Evolutionary conservation across 306 rosid genomes (phyloP), one percentile per base, ranked within the genome.

Genomic region (Trifolium subterraneum): DNA sequence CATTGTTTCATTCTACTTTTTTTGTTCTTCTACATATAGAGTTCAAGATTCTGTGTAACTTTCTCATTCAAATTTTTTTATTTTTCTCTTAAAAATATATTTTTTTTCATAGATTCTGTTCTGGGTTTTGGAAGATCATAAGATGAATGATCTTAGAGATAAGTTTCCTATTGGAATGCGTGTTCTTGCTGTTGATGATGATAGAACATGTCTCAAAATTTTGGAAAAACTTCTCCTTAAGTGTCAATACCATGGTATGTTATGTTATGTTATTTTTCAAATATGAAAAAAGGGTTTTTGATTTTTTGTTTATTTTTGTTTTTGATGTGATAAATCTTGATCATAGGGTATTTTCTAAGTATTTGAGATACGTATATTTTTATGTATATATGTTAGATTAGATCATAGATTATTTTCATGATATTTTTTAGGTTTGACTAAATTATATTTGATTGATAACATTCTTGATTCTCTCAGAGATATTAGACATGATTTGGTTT

Each of bases 171-270:
- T 80, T 12, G 99, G 99, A 79, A 86, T 95, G 99, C 90, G 92
- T 56, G 92, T 95, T 39, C 97, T 95, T 41, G 97, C 97, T 2
- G 99, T 95, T 68, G 99, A 95, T 10, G 99, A 95, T 70, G 97
- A 95, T 41, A 85, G 88, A 76, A 90, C 90, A 19, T 92, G 98
- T 58, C 97, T 92, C 70, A 35, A 35, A 79, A 56, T 95, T 73
- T 83, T 95, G 84, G 95, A 92, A 77, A 80, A 78, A 71, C 80
- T 88, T 68, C 97, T 95, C 18, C 92, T 86, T 31, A 87, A 85
- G 70, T 92, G 98, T 86, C 86, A 90, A 52, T 95, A 95, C 76
- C 90, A 92, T 65, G 99, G 99, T 95, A 41, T 44, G 14, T 62
- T 79, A 5, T 29, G 1, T 29, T 4, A 29, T 27, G n/a, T 11